phyloP scores from a whole-genome alignment of 2,329 filamentous ascomycete genomes.

The Colletotrichum tofieldiae region DNA sequence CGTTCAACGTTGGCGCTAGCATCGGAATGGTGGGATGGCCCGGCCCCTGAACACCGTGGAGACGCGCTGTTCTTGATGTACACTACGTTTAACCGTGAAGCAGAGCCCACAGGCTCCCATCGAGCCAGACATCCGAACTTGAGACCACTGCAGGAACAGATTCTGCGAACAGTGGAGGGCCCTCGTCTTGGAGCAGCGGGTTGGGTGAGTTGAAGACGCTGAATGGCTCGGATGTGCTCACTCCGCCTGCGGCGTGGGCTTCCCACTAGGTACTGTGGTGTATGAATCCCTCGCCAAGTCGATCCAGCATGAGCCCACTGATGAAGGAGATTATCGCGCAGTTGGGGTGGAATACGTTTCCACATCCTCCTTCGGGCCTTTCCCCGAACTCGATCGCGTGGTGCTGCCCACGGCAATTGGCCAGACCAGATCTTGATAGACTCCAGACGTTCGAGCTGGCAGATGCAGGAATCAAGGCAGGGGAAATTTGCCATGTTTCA shows the following conservation, averaged over 20 bases:
- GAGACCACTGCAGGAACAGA: constrained; percentile 12
- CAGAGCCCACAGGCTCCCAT: constrained; percentile 7
- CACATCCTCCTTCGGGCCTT: background rate
- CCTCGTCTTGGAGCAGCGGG: background rate
- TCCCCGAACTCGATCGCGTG: constrained; percentile 18
- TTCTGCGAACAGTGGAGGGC: background rate
- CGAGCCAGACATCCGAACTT: background rate
- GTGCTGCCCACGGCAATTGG: constrained; percentile 25
- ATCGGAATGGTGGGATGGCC: background rate
- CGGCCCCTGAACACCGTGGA: constrained; percentile 2
- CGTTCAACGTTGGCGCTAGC: background rate
- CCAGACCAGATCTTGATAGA: constrained; percentile 25
- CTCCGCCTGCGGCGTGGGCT: background rate
- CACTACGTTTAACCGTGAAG: constrained; percentile 10
- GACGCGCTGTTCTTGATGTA: background rate
- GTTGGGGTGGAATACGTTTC: background rate
- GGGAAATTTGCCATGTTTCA: constrained; percentile 36
- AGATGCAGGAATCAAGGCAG: constrained; percentile 40
- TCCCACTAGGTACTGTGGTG: too few species aligned
- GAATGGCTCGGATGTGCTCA: background rate
- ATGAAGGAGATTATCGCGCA: constrained; percentile 24
- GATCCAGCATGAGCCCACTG: background rate
- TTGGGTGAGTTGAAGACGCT: background rate
- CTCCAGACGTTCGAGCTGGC: background rate
- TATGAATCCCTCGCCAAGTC: background rate